Evolutionary conservation across 768 basidiomycete species (phyloP), one percentile per base, ranked within the genome.

Genomic region (Mycena metata): DNA sequence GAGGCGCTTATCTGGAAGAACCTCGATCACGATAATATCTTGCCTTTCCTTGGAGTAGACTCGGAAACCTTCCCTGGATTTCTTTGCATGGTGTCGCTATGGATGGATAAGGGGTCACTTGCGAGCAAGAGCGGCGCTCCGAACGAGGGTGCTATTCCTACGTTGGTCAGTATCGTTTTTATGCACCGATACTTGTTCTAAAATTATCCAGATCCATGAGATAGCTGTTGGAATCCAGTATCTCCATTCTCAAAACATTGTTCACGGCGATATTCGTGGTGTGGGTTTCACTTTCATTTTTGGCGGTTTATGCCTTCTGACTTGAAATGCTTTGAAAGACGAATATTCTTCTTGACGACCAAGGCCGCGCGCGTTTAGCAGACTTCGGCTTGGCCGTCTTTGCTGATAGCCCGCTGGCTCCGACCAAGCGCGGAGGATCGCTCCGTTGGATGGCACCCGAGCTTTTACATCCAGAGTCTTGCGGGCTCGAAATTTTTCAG

Each of bases 201-300:
- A n/a, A n/a, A n/a, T n/a, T 19, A 16, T 19, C 10, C 52, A 82
- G 82, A 72, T 82, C 30, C 49, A 76, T 51, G 82, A 83, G 50
- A 73, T 81, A 19, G 78, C 76, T 23, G 60, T 76, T 9, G 82
- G 82, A 16, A 26, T 67, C 36, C 66, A 67, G 19, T 82, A 83
- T 57, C 65, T 83, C 47, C 82, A 83, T 60, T 76, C 73, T n/a
- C 55, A 69, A 21, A 46, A 69, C 16, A 67, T 74, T 3, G 62
- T 75, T 6, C 76, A 76, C 26, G 76, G 72, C 0, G 76, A 78
- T 66, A 65, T 78, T 21, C 67, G 71, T 17, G 75, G 76, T 36
- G 76, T 77, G 60, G 17, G 13, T 62, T n/a, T n/a, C n/a, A n/a
- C 30, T 5, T 5, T 30, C 8, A 8, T 56, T 15, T 33, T 36